phyloP scores from a whole-genome alignment of 2,329 filamentous ascomycete genomes.

The Colletotrichum orchidophilum region DNA sequence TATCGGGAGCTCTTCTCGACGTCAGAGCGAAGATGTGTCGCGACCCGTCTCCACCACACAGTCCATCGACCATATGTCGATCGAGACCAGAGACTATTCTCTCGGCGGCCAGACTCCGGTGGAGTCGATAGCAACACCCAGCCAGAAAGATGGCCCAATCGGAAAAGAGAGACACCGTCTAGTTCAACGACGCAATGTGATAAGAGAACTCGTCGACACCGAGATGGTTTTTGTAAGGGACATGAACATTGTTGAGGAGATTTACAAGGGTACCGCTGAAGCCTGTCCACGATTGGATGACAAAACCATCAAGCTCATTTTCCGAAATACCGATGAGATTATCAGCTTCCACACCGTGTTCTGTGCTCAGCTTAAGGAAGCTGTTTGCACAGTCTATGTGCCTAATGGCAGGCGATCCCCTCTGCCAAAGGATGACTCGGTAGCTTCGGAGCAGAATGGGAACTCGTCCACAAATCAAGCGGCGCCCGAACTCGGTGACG shows the following conservation, averaged over 20 bases:
- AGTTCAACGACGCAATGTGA: slow-evolving; percentile 81
- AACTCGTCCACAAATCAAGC: slow-evolving; percentile 45
- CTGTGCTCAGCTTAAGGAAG: slow-evolving; percentile 81
- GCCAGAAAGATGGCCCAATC: slow-evolving; percentile 53
- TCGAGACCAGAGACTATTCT: slow-evolving; percentile 52
- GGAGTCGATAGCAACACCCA: slow-evolving; percentile 47
- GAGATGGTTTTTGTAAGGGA: slow-evolving; percentile 92
- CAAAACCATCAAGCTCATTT: slow-evolving; percentile 89
- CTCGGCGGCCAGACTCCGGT: slow-evolving; percentile 47
- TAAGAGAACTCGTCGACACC: slow-evolving; percentile 93
- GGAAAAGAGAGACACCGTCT: slow-evolving; percentile 75
- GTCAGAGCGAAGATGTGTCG: slow-evolving; percentile 56
- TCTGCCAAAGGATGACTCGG: slow-evolving; percentile 52
- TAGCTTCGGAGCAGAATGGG: slow-evolving; percentile 47
- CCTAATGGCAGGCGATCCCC: slow-evolving; percentile 61
- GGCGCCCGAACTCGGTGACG: slow-evolving; percentile 56
- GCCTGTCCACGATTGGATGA: slow-evolving; percentile 81
- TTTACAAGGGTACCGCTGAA: slow-evolving; percentile 93
- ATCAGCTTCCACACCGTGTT: slow-evolving; percentile 87
- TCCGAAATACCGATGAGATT: slow-evolving; percentile 92
- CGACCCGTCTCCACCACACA: slow-evolving; percentile 54
- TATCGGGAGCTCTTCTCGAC: slow-evolving; percentile 51
- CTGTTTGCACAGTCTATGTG: slow-evolving; percentile 81
- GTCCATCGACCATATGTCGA: slow-evolving; percentile 57
- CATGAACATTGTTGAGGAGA: slow-evolving; percentile 97